Evolutionary conservation across 768 basidiomycete species (phyloP), one percentile per base, ranked within the genome.

Genomic region (Lentinula sp.): DNA sequence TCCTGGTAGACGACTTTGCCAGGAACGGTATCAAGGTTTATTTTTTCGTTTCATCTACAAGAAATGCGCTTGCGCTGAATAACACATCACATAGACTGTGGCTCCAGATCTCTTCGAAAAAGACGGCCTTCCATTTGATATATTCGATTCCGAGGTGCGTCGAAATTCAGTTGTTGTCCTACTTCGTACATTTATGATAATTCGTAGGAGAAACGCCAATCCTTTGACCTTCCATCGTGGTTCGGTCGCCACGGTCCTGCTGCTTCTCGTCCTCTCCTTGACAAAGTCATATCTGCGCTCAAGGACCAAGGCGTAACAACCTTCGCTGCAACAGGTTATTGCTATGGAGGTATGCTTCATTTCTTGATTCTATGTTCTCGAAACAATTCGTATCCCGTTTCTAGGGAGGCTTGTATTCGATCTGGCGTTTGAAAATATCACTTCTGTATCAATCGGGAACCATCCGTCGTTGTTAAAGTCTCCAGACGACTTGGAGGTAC

Each of bases 241-340:
- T 28, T 56, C 23, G 37, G 37, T 45, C 40, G 32, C 46, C 86
- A 88, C 62, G 69, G 68, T 3, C 28, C 62, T 11, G 74, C 66
- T 0, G 49, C 67, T 16, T 82, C 80, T 1, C 80, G 82, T 15
- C 82, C 83, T 1, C 11, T 66, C 3, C 63, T 89, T 23, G 78
- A 89, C 71, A 82, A 79, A 54, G 83, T 87, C 49, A 76, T 88
- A 34, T 70, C 68, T 3, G 81, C 75, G 0, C 78, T 92, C 62
- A 85, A 84, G 67, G 80, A 71, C 34, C 66, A 81, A 64, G 89
- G 88, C 2, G 74, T 91, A 28, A 83, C 75, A 2, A 69, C 69
- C 8, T 79, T 91, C 59, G 87, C 74, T 0, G 83, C 85, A 0
- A 80, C 80, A 5, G 88, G 87, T 3, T 90, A 84, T 75, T 92